Evolutionary conservation across 345 rosid genomes (phyloP).

Genomic region (Rhodamnia rubescens): DNA sequence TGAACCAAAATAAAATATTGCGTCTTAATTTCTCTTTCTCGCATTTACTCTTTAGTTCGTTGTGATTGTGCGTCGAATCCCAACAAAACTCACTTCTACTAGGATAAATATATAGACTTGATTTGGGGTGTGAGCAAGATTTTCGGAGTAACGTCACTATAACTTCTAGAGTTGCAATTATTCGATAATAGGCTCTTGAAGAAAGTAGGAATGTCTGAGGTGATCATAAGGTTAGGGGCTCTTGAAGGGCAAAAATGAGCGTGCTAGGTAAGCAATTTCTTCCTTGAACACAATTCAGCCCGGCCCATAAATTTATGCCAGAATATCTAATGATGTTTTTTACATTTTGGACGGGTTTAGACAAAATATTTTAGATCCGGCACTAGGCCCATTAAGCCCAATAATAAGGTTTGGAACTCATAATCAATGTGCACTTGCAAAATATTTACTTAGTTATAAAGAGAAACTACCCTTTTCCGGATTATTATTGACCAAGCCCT

Average conservation of each 20-base stretch:
- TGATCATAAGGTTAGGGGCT: background rate
- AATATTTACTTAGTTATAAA: background rate
- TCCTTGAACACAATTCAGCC: background rate
- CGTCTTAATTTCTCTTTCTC: too few relatives aligned
- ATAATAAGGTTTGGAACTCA: background rate
- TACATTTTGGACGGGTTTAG: background rate
- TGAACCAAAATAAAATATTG: too few relatives aligned
- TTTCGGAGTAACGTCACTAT: background rate
- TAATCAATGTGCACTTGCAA: background rate
- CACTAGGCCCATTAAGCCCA: background rate
- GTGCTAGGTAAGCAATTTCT: background rate
- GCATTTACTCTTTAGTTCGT: too few relatives aligned
- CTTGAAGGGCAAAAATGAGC: background rate
- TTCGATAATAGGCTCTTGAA: background rate
- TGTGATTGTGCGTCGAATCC: too few relatives aligned
- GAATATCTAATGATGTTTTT: background rate
- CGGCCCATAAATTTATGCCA: background rate
- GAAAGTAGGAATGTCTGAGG: background rate
- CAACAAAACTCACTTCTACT: background rate
- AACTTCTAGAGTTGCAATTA: background rate
- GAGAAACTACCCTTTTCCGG: background rate
- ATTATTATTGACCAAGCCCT: background rate
- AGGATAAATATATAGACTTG: background rate
- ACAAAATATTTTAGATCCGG: fast-evolving
- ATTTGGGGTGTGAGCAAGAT: background rate